Base-by-base conservation (phyloP, 1,139 yeast genomes). In the Sugiyamaella novakii region DNA sequence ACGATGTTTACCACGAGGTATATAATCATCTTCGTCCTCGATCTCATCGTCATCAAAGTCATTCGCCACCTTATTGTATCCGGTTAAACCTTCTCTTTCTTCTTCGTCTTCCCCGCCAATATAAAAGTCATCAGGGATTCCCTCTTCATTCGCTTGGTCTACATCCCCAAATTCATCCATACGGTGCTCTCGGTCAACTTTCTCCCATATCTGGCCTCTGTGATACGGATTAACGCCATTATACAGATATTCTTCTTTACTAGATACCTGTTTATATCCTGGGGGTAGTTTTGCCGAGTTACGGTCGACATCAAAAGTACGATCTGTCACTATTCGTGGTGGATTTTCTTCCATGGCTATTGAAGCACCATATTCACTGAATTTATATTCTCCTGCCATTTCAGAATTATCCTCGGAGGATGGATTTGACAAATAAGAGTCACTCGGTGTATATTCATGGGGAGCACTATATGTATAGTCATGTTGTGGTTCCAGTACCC, bases 21-120 rank as follows among this genome's bases (percentile, higher is more conserved):
- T 7, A 41, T 22, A 31, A 12, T 34, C 39, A 6, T 40, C 45
- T 15, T 27, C 35, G 3, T 25, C 43, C 5, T 31, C 39, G 2
- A 31, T n/a, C 7, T 25, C 41, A 10, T 40, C 40, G 17, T 46
- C 43, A 31, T 42, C 46, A 5, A 21, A 11, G 8, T 5, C 15
- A 22, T 18, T 39, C 12, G 34, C 43, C 14, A 27, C 10, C 12
- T 19, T 28, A 18, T 27, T 21, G 21, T 39, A 39, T 17, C 35
- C 19, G 8, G 17, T 19, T 8, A 43, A 6, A 1, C 31, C 35
- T 7, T 38, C 46, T 5, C 27, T 5, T 14, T 46, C 51, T 6
- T 46, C 48, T 5, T 40, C 49, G 14, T 46, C 36, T 22, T 24
- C 50, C 10, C 35, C 42, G 12, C 49, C 52, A 27, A 34, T 24